These are phyloP conservation scores for Suaeda aralocaspica DNA, from an alignment of 148 eudicot genomes.

Conservation along the genomic window DNA sequence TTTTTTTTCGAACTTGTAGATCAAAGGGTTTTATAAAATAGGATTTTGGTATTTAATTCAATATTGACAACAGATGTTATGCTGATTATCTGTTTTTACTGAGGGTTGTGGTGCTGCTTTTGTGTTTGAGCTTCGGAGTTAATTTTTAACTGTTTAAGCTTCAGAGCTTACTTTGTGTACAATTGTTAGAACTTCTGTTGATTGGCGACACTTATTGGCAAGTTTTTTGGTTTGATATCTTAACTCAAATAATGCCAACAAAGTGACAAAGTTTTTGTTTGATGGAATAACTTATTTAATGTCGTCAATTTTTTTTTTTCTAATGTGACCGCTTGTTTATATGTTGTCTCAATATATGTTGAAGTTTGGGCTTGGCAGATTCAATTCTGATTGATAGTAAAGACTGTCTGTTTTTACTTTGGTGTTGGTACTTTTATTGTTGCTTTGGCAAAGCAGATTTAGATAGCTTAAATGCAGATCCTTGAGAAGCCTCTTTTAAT, in stretches of 20 bases:
- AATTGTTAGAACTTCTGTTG: background rate
- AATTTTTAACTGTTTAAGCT: background rate
- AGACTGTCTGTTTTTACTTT: too few relatives aligned
- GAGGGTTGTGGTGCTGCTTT: background rate
- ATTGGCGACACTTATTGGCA: background rate
- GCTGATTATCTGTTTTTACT: background rate
- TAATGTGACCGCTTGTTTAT: background rate
- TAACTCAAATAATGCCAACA: background rate
- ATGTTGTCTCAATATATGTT: too few relatives aligned
- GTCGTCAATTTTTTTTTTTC: background rate
- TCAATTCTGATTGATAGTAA: background rate
- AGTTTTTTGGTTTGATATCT: background rate
- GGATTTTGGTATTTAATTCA: background rate
- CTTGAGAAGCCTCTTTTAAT: too few relatives aligned
- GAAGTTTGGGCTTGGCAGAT: background rate
- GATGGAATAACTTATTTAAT: background rate
- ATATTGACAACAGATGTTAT: background rate
- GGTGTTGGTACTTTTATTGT: too few relatives aligned
- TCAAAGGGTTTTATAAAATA: background rate
- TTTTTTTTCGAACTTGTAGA: background rate
- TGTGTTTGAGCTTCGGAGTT: background rate
- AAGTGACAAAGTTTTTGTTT: background rate
- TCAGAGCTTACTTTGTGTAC: background rate
- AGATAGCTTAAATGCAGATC: too few relatives aligned
- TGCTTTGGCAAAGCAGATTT: too few relatives aligned